Conservation (phyloP, 169 alveolate genomes). For the Theileria parva region DNA sequence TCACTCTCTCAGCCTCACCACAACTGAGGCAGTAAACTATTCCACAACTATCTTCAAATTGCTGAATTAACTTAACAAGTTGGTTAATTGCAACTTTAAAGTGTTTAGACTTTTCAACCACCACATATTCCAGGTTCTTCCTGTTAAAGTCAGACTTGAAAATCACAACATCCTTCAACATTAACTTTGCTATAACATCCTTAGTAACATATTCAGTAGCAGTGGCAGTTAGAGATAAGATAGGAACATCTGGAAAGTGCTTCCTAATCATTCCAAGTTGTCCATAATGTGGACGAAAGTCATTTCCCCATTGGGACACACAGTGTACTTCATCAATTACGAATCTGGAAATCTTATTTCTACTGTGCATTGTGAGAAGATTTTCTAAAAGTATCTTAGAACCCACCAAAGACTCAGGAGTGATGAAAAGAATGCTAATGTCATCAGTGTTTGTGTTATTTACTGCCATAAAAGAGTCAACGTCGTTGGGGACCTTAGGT, state of each 20-base stretch:
- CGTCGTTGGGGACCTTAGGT: neutral
- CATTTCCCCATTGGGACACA: conserved; percentile 99
- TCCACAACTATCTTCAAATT: conserved; percentile 72
- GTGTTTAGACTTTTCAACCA: conserved; percentile 37
- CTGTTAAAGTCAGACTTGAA: conserved; percentile 67
- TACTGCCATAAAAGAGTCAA: neutral
- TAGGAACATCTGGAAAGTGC: conserved; percentile 91
- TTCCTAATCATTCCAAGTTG: conserved; percentile 81
- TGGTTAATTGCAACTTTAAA: conserved; percentile 35
- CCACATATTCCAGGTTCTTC: conserved; percentile 60
- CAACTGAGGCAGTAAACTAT: conserved; percentile 92
- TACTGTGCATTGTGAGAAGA: conserved; percentile 75
- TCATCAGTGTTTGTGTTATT: neutral
- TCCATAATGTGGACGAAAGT: conserved; percentile 95
- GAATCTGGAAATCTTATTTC: conserved; percentile 85
- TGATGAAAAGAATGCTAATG: conserved; percentile 79
- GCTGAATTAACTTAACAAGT: conserved; percentile 23
- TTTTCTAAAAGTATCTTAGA: conserved; percentile 77
- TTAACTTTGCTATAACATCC: conserved; percentile 69
- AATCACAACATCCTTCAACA: conserved; percentile 34
- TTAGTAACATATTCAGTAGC: conserved; percentile 89
- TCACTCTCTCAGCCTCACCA: conserved; percentile 89
- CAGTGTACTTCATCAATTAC: conserved; percentile 99
- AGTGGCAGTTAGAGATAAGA: conserved; percentile 97
- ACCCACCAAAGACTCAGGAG: conserved; percentile 92